Evolutionary conservation across 495 filamentous ascomycete species (phyloP).

Genomic region (Xeromyces bisporus): DNA sequence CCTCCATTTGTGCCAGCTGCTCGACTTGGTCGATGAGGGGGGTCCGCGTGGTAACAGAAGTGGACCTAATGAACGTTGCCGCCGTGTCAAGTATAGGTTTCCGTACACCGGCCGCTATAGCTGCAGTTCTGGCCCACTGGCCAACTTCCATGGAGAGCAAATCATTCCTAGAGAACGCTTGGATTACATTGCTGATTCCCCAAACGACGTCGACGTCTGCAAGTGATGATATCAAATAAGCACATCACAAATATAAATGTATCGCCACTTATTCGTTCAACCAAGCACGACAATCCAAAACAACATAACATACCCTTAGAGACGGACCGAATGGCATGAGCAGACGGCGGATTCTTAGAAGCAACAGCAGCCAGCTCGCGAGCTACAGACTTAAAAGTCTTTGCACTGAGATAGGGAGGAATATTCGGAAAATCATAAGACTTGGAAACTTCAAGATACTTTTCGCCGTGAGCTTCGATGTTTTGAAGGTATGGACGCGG

Average conservation of each 20-base stretch:
- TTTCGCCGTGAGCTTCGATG: too few relatives aligned
- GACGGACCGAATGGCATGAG: constrained; percentile 7
- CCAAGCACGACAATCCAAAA: too few relatives aligned
- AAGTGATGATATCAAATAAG: too few relatives aligned
- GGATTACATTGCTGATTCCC: not conserved
- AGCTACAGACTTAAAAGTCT: constrained; percentile 9
- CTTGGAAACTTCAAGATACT: too few relatives aligned
- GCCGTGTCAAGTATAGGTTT: constrained; percentile 5
- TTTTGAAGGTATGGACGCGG: too few relatives aligned
- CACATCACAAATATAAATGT: too few relatives aligned
- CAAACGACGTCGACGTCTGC: not conserved
- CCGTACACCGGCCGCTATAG: constrained; percentile 12
- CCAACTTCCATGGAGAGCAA: constrained; percentile 1
- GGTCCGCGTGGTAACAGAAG: constrained; percentile 1
- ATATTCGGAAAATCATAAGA: too few relatives aligned
- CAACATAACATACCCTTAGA: constrained; percentile 14
- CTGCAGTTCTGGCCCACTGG: constrained; percentile 11
- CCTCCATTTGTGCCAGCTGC: constrained; percentile 9
- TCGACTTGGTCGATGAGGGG: constrained; percentile 8
- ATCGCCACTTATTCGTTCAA: too few relatives aligned
- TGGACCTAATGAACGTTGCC: constrained; percentile 1
- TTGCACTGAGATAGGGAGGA: not conserved
- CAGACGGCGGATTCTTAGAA: constrained; percentile 3
- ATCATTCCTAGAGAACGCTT: constrained; percentile 13
- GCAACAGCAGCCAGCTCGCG: constrained; percentile 6